Percentiles rank a stretch among this genome's conserved stretches.
Evolutionary conservation across 768 basidiomycete species (phyloP).

Genomic region (Chalciporus sphaerocephalus): DNA sequence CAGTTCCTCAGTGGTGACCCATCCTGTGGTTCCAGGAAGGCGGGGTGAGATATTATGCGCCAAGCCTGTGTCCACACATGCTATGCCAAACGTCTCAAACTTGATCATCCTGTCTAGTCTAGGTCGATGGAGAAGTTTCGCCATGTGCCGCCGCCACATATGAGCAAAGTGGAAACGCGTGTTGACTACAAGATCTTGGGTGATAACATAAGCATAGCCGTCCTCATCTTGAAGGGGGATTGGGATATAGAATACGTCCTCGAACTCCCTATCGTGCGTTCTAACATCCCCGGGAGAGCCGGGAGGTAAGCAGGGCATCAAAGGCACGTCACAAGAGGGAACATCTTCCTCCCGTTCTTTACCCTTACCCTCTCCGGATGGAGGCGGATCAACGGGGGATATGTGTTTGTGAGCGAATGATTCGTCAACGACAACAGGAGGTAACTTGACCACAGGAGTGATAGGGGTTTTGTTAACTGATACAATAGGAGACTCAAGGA

Average conservation of each 20-base stretch:
- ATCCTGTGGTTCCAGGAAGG: constrained; percentile 6
- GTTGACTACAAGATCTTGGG: constrained; percentile 16
- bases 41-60: not conserved
- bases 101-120: constrained; percentile 6
- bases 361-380: constrained; percentile 11
- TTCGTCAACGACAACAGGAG: not conserved
- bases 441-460: not conserved
- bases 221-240: constrained; percentile 19
- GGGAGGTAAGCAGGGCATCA: not conserved
- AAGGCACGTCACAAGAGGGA: not conserved
- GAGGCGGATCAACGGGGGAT: not conserved
- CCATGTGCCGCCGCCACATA: constrained; percentile 14
- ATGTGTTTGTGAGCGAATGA: not conserved
- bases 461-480: not conserved
- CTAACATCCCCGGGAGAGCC: constrained; percentile 1
- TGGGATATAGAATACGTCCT: constrained; percentile 10
- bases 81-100: not conserved
- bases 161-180: constrained; percentile 24
- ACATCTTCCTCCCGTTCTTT: constrained; percentile 19
- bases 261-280: not conserved
- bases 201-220: constrained; percentile 13
- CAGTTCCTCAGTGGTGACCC: constrained; percentile 6
- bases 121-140: constrained; percentile 12
- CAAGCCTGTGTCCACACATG: constrained; percentile 4
- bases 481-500: not conserved